Evolutionary conservation across 495 filamentous ascomycete genomes (phyloP).

Genomic region (Xylaria telfairii): DNA sequence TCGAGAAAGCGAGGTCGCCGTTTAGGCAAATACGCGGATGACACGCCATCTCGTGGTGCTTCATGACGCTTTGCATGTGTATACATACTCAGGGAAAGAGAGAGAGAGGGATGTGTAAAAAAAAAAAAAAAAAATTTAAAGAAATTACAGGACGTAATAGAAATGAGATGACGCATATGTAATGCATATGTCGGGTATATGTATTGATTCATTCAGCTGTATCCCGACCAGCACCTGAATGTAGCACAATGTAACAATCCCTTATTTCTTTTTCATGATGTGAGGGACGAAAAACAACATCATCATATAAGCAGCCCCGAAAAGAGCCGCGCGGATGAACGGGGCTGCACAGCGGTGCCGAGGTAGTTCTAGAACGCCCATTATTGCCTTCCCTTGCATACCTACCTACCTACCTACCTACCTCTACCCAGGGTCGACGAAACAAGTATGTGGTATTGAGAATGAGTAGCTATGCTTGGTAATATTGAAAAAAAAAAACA

Average conservation of each 20-base stretch:
- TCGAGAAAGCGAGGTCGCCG: neutral
- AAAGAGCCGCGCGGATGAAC: neutral
- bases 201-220: neutral
- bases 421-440: neutral
- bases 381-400: neutral
- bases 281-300: neutral
- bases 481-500: too few relatives aligned
- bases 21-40: constrained; percentile 24
- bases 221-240: neutral
- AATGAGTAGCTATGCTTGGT: too few relatives aligned
- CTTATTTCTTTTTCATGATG: neutral
- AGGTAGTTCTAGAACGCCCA: neutral
- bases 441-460: too few relatives aligned
- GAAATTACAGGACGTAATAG: neutral
- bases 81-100: too few relatives aligned
- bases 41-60: constrained; percentile 3
- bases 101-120: too few relatives aligned
- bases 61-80: neutral
- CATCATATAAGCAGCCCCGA: neutral
- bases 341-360: neutral
- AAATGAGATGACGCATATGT: neutral
- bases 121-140: neutral
- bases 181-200: neutral
- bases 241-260: constrained; percentile 14
- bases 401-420: neutral